These are phyloP conservation scores for Skeletonema menzelii DNA, from an alignment of 108 stramenopile species.

Conservation along the genomic window DNA sequence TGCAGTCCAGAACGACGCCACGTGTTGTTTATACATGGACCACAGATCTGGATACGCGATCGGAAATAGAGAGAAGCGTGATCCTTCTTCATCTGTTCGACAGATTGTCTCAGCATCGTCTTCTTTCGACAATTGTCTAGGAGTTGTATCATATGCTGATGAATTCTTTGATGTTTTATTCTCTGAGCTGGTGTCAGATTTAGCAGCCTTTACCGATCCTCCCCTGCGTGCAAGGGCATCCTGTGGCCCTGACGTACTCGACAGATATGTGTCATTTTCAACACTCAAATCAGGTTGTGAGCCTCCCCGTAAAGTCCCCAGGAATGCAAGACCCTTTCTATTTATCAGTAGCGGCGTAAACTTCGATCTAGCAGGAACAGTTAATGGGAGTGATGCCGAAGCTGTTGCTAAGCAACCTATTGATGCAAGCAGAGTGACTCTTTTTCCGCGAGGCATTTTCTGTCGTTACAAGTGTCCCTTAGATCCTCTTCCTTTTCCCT, in stretches of 20 bases:
- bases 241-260: neutral
- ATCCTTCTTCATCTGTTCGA: constrained; percentile 69
- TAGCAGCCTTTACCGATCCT: constrained; percentile 2
- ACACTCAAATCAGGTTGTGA: neutral
- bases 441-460: constrained; percentile 18
- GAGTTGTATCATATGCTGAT: neutral
- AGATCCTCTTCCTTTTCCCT: neutral
- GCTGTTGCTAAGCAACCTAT: constrained; percentile 18
- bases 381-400: constrained; percentile 28
- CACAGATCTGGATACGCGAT: constrained; percentile 89
- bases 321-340: neutral
- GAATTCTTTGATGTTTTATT: constrained; percentile 1
- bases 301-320: constrained; percentile 27
- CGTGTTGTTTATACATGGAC: constrained; percentile 98
- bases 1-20: constrained; percentile 98
- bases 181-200: neutral
- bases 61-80: constrained; percentile 91
- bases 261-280: constrained; percentile 5
- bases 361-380: neutral
- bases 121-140: neutral
- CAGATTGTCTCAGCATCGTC: constrained; percentile 56
- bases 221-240: constrained; percentile 14
- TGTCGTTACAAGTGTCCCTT: neutral
- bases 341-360: constrained; percentile 12
- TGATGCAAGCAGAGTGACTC: constrained; percentile 25